Conservation (phyloP, 2,329 filamentous ascomycete genomes). For the Ascochyta koolunga region DNA sequence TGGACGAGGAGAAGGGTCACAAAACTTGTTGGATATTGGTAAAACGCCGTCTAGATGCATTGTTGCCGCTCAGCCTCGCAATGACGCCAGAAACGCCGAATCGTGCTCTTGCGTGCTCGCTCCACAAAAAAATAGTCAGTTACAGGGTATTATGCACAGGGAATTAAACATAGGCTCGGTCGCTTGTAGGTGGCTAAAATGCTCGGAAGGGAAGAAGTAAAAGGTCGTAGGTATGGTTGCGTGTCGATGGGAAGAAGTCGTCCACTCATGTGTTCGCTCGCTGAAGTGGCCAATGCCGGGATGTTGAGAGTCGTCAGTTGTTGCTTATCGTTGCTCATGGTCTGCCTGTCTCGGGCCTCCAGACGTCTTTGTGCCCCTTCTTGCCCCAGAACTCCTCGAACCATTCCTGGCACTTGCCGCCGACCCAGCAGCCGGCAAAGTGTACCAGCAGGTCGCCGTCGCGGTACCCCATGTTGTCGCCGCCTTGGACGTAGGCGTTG, state of each 20-base stretch:
- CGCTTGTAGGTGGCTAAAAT: not conserved
- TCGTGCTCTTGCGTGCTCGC: slow-evolving; percentile 10
- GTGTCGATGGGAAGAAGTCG: slow-evolving; percentile 5
- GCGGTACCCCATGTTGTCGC: slow-evolving; percentile 46
- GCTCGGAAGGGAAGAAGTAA: not conserved
- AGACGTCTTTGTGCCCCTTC: slow-evolving; percentile 31
- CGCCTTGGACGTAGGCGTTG: slow-evolving; percentile 48
- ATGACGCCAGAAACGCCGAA: slow-evolving; percentile 5
- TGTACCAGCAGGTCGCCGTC: slow-evolving; percentile 50
- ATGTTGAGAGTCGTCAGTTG: not conserved
- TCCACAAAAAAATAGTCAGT: not conserved
- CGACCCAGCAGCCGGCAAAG: slow-evolving; percentile 51
- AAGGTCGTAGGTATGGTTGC: slow-evolving; percentile 11
- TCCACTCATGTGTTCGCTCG: slow-evolving; percentile 6
- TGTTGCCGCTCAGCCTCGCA: not conserved
- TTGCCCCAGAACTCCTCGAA: slow-evolving; percentile 48
- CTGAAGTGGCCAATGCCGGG: not conserved
- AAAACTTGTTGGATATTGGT: not conserved
- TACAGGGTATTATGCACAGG: slow-evolving; percentile 9
- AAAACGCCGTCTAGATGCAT: slow-evolving; percentile 12
- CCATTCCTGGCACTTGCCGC: slow-evolving; percentile 39
- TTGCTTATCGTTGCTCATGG: not conserved
- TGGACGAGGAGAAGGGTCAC: not conserved
- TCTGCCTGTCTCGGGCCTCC: slow-evolving; percentile 21
- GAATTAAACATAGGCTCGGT: not conserved